A percentile compares a stretch with the other conserved stretches of the same genome.
Evolutionary conservation across 108 stramenopile species (phyloP).

Genomic region (Cyclotella distinguenda): DNA sequence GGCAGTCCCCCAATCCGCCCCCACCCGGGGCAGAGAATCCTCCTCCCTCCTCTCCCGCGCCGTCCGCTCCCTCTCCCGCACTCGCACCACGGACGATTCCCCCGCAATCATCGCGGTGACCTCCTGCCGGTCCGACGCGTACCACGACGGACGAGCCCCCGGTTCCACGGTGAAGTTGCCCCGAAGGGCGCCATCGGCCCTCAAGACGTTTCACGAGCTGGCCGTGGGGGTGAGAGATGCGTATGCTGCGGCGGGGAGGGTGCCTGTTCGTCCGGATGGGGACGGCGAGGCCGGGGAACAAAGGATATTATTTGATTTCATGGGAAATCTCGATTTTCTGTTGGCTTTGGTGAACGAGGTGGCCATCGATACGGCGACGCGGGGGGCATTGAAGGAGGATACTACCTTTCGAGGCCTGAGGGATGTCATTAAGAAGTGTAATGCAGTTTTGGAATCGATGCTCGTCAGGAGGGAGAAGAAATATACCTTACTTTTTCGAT

Average conservation of each 20-base stretch:
- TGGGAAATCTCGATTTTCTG: conserved; percentile 82
- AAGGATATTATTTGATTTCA: conserved; percentile 70
- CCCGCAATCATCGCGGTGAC: conserved; percentile 72
- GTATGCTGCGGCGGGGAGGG: conserved; percentile 73
- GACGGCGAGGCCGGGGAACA: conserved; percentile 15
- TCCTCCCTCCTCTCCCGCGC: neutral
- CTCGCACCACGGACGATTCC: neutral
- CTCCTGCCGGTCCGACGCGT: conserved; percentile 84
- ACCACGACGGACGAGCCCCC: conserved; percentile 84
- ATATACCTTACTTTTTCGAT: conserved; percentile 78
- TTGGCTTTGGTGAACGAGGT: conserved; percentile 84
- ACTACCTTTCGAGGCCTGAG: conserved; percentile 78
- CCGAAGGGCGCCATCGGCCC: conserved; percentile 72
- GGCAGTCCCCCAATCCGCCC: too few species aligned
- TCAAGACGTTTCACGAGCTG: conserved; percentile 86
- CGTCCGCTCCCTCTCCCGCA: neutral
- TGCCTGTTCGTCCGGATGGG: conserved; percentile 51
- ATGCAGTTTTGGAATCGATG: conserved; percentile 82
- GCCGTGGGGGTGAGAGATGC: conserved; percentile 88
- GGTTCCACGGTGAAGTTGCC: conserved; percentile 80
- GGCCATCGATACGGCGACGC: conserved; percentile 80
- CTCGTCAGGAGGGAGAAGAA: conserved; percentile 72
- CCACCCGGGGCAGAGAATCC: neutral
- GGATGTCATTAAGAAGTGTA: conserved; percentile 88
- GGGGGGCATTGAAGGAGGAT: conserved; percentile 85